phyloP scores from a whole-genome alignment of 163 green algal species.

The Prototheca cutis region DNA sequence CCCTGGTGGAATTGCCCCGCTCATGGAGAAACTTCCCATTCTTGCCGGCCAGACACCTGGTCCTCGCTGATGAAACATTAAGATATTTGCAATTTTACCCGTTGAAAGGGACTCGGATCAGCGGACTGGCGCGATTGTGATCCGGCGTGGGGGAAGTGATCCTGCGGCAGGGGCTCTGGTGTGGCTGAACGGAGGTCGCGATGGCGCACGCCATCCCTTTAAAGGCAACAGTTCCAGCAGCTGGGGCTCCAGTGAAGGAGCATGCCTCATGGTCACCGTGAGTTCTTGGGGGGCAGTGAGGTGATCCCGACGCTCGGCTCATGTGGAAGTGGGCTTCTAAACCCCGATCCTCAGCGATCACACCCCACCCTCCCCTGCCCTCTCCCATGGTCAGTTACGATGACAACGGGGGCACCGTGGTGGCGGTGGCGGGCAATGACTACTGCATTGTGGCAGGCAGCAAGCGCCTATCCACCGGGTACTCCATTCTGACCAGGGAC shows the following conservation, averaged over 20 bases:
- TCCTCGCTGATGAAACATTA: too few species aligned
- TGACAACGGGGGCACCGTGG: constrained; percentile 61
- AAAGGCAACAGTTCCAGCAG: constrained; percentile 10
- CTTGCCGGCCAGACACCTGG: too few species aligned
- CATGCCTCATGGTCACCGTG: constrained; percentile 28
- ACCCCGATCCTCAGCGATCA: background rate
- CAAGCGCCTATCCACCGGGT: constrained; percentile 91
- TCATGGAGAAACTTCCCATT: too few species aligned
- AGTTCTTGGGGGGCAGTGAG: background rate
- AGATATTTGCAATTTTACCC: too few species aligned
- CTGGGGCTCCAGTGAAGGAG: constrained; percentile 9
- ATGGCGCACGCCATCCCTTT: constrained; percentile 7
- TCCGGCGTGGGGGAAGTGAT: background rate
- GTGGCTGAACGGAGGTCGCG: background rate
- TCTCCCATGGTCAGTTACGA: constrained; percentile 24
- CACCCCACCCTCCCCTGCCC: background rate
- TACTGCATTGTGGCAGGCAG: constrained; percentile 91
- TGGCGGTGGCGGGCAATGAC: constrained; percentile 88
- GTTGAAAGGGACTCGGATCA: too few species aligned
- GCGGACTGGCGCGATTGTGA: background rate
- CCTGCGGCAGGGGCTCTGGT: too few species aligned
- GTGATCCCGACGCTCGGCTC: too few species aligned
- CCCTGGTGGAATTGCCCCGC: too few species aligned
- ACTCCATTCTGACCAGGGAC: constrained; percentile 86
- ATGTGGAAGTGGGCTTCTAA: background rate